These are phyloP conservation scores for Saccharomycopsis javanensis DNA, from an alignment of 805 yeast species.

Conservation along the genomic window DNA sequence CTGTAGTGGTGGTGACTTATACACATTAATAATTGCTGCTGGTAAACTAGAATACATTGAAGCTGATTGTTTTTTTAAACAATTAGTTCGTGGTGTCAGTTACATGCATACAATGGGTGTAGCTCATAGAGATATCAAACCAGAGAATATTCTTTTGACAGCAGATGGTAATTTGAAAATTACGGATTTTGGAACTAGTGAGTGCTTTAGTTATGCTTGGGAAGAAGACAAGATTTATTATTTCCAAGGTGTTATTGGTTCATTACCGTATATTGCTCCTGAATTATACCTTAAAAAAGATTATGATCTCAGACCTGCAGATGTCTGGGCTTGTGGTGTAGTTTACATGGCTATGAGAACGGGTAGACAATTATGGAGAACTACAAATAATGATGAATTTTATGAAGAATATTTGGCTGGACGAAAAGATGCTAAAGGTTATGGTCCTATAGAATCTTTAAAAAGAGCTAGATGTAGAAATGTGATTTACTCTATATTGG, in stretches of 20 bases:
- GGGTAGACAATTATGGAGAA: constrained; percentile 87
- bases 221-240: constrained; percentile 51
- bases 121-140: constrained; percentile 82
- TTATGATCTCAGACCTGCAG: constrained; percentile 76
- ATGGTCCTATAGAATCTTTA: constrained; percentile 80
- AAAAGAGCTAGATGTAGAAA: constrained; percentile 85
- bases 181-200: constrained; percentile 83
- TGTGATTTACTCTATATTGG: constrained; percentile 86
- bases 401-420: constrained; percentile 65
- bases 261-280: constrained; percentile 86
- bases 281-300: constrained; percentile 59
- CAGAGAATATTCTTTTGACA: constrained; percentile 73
- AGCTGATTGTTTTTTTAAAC: constrained; percentile 87
- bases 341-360: constrained; percentile 92
- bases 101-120: constrained; percentile 89
- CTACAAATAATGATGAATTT: constrained; percentile 75
- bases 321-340: constrained; percentile 90
- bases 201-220: constrained; percentile 81
- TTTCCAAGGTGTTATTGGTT: constrained; percentile 73
- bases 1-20: constrained; percentile 75
- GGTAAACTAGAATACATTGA: constrained; percentile 76
- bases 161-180: constrained; percentile 66
- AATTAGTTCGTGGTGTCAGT: constrained; percentile 69
- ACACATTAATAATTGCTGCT: constrained; percentile 60
- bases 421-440: constrained; percentile 75